phyloP scores from a whole-genome alignment of 768 basidiomycete genomes.

The Terana coerulea region DNA sequence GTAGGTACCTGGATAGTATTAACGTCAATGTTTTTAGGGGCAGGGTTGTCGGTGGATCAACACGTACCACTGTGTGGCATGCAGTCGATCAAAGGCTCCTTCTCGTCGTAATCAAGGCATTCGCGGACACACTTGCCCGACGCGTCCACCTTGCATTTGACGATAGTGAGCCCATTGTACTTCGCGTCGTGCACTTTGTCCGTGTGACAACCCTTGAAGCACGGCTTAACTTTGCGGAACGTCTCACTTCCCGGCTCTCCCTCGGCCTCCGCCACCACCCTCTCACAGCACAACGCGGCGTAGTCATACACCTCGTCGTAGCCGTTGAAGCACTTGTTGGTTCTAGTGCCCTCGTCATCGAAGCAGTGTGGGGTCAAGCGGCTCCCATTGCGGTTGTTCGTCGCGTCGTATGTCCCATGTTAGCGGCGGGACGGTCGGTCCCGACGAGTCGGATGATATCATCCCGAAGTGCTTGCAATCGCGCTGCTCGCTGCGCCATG shows the following conservation, averaged over 20 bases:
- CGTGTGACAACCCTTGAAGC: background rate
- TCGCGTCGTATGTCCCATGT: background rate
- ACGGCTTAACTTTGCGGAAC: background rate
- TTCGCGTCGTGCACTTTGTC: background rate
- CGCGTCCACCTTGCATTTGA: background rate
- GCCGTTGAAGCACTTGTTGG: background rate
- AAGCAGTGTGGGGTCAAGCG: background rate
- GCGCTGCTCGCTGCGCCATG: too few relatives aligned
- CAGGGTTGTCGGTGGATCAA: too few relatives aligned
- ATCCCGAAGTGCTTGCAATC: background rate
- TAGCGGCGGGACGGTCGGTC: background rate
- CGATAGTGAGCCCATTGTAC: background rate
- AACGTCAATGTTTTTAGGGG: too few relatives aligned
- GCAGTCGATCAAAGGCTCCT: too few relatives aligned
- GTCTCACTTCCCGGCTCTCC: too few relatives aligned
- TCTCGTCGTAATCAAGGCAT: background rate
- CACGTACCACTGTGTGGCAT: too few relatives aligned
- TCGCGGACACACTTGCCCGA: background rate
- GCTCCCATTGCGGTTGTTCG: background rate
- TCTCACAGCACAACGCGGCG: background rate
- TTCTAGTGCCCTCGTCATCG: background rate
- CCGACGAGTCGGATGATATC: background rate
- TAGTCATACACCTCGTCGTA: background rate
- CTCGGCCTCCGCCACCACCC: background rate
- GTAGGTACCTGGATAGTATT: too few relatives aligned